Evolutionary conservation across 2,329 filamentous ascomycete genomes (phyloP), one percentile per base, ranked within the genome.

Genomic region (Cryphonectria naterciae): DNA sequence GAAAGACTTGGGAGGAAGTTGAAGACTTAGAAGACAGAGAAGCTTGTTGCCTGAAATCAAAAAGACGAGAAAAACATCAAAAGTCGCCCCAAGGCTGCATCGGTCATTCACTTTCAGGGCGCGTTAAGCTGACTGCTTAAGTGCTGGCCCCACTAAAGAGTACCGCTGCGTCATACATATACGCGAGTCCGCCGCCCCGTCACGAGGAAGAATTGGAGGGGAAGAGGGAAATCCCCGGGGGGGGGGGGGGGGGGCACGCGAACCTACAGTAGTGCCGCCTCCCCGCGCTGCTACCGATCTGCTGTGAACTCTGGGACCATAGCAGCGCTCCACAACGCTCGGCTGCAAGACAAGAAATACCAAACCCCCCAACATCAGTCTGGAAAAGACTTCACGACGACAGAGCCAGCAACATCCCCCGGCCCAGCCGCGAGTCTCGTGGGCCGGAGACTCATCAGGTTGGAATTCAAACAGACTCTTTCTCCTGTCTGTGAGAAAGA

Each of bases 131-230:
- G 61, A 64, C 61, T 17, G 37, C 37, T 43, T 46, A 11, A 15
- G 39, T 25, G 17, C 49, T 32, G 56, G 56, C 32, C 69, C 64
- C 61, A 64, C 43, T 35, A 35, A 32, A 32, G 28, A 10, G 65
- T 56, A 63, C 68, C 65, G 56, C 68, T 37, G 39, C 70, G 70
- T 69, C 65, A 69, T 69, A 69, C 71, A 73, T 70, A 43, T 43
- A 68, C 70, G 68, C 71, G 68, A 72, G 69, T 37, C 71, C 39
- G 46, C 68, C 71, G 71, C 71, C 71, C 71, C 71, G 68, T 72
- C 71, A 72, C 71, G 68, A 68, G 71, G 64, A 65, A 49, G n/a
- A 60, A 19, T 37, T 37, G 22, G 19, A 6, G 22, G 49, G 19
- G n/a, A 25, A 5, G n/a, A 25, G 58, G 15, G n/a, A 10, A 28